These are phyloP conservation scores for Sanghuangporus weigelae DNA, from an alignment of 1,284 basidiomycete genomes.

Conservation along the genomic window DNA sequence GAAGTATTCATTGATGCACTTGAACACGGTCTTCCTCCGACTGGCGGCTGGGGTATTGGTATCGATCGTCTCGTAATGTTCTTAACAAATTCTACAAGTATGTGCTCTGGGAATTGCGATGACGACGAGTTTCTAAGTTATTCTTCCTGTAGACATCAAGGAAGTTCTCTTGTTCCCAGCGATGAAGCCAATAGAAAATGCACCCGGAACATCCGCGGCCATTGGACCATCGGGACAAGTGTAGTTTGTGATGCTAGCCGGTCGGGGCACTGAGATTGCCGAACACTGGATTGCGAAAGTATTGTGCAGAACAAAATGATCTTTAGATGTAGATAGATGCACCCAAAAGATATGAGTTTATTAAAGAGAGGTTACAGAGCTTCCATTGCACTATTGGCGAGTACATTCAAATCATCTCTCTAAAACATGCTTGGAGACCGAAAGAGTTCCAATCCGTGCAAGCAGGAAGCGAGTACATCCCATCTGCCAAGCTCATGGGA, in stretches of 20 bases:
- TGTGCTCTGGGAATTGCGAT: constrained; percentile 27
- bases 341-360: too few species aligned
- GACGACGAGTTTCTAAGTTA: constrained; percentile 15
- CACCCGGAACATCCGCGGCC: constrained; percentile 20
- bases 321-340: too few species aligned
- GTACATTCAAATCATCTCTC: too few species aligned
- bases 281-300: too few species aligned
- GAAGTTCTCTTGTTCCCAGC: constrained; percentile 88
- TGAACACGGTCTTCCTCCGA: constrained; percentile 96
- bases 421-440: too few species aligned
- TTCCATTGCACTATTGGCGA: too few species aligned
- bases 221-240: constrained; percentile 24
- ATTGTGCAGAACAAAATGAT: not conserved
- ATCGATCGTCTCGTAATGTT: constrained; percentile 96
- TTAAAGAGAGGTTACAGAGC: too few species aligned
- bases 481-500: not conserved
- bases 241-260: constrained; percentile 10
- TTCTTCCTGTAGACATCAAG: constrained; percentile 67
- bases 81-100: constrained; percentile 86
- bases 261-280: too few species aligned
- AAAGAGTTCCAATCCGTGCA: not conserved
- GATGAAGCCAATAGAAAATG: constrained; percentile 68
- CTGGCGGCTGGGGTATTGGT: constrained; percentile 94
- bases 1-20: constrained; percentile 94
- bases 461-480: not conserved